These are phyloP conservation scores for Meyerozyma athensensis DNA, from an alignment of 1,139 yeast genomes.

Conservation along the genomic window DNA sequence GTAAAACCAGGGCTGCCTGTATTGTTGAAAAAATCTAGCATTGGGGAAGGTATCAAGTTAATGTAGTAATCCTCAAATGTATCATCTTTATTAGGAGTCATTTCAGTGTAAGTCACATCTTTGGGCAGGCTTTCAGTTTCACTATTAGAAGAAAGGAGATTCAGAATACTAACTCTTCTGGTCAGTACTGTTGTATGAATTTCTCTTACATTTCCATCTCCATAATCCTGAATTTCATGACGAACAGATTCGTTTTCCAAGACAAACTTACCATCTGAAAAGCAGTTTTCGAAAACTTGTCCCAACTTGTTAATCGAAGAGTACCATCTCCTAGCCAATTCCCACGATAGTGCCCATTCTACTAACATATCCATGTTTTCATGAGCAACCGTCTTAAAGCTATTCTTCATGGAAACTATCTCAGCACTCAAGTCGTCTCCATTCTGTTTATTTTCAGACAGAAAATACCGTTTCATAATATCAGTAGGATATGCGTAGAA, in stretches of 20 bases:
- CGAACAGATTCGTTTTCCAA: not conserved
- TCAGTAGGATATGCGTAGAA: conserved; percentile 25
- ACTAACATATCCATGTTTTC: not conserved
- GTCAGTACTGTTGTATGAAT: not conserved
- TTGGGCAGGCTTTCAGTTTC: not conserved
- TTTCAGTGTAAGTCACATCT: not conserved
- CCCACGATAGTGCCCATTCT: not conserved
- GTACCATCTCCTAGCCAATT: not conserved
- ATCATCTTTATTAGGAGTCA: not conserved
- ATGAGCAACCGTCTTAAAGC: not conserved
- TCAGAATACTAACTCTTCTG: not conserved
- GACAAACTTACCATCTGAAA: not conserved
- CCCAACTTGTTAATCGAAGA: not conserved
- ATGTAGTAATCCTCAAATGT: not conserved
- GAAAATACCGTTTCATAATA: conserved; percentile 10
- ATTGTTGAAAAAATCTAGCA: not conserved
- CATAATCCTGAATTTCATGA: not conserved
- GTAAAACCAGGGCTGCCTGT: not conserved
- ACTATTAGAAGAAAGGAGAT: not conserved
- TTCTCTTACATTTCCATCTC: not conserved
- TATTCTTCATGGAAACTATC: not conserved
- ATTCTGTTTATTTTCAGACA: not conserved
- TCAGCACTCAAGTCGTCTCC: not conserved
- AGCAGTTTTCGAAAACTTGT: not conserved
- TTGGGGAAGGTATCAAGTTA: not conserved